A percentile compares a stretch with the other conserved stretches of the same genome.
Conservation (phyloP, 495 filamentous ascomycete genomes). For the Xylaria bambusicola region DNA sequence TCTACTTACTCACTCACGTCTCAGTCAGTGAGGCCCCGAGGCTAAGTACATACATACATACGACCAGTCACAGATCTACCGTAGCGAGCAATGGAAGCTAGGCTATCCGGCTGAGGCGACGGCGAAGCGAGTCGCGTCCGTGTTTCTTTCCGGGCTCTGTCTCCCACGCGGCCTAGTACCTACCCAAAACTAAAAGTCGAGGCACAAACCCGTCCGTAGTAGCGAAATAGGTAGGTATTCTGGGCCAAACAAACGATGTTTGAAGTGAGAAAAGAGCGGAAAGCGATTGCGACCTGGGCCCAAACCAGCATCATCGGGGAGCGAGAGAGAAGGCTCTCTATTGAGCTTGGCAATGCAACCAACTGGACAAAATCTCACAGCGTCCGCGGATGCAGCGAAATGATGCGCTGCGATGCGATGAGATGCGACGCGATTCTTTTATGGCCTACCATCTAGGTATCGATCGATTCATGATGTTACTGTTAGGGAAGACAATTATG, state of each 20-base stretch:
- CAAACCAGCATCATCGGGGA: conserved; percentile 2
- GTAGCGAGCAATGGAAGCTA: not conserved
- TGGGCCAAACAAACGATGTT: not conserved
- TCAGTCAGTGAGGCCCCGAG: too few relatives aligned
- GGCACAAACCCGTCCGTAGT: not conserved
- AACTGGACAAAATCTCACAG: too few relatives aligned
- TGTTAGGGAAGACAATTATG: too few relatives aligned
- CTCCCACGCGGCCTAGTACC: not conserved
- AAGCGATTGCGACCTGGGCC: not conserved
- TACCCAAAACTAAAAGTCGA: too few relatives aligned
- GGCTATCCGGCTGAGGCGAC: not conserved
- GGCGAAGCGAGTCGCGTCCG: not conserved
- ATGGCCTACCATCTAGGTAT: too few relatives aligned
- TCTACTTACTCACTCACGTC: too few relatives aligned
- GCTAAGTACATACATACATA: too few relatives aligned
- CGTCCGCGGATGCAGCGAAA: too few relatives aligned
- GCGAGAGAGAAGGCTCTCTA: not conserved
- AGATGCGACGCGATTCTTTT: too few relatives aligned
- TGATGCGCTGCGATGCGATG: too few relatives aligned
- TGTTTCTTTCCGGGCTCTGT: not conserved
- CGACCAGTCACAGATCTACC: not conserved
- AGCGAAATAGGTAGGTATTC: too few relatives aligned
- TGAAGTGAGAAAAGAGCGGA: not conserved
- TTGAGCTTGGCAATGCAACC: not conserved
- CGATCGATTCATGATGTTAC: too few relatives aligned